phyloP scores from a whole-genome alignment of 2,329 filamentous ascomycete genomes.

The Nemania sp. region DNA sequence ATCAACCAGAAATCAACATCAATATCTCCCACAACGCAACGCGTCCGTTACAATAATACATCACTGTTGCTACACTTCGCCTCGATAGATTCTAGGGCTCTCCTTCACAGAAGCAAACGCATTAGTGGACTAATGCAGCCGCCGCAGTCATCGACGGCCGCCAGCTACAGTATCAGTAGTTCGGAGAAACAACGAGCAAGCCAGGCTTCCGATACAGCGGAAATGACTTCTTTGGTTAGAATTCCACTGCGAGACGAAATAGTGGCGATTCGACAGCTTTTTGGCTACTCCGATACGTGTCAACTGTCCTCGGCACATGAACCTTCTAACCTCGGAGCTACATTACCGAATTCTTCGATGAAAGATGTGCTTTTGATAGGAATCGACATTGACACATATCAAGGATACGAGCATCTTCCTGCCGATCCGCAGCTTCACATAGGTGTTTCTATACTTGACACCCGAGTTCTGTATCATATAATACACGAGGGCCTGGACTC shows the following conservation, averaged over 20 bases:
- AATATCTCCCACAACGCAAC: background rate
- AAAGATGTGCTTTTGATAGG: constrained; percentile 36
- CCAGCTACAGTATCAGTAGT: constrained; percentile 17
- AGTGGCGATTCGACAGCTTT: constrained; percentile 30
- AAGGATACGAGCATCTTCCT: constrained; percentile 31
- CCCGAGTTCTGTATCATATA: constrained; percentile 19
- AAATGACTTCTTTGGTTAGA: constrained; percentile 14
- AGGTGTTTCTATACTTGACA: constrained; percentile 34
- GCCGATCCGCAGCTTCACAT: constrained; percentile 30
- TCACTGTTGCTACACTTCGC: constrained; percentile 19
- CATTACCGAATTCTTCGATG: constrained; percentile 30
- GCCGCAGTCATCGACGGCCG: constrained; percentile 12
- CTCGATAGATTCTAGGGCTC: constrained; percentile 15
- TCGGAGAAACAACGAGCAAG: constrained; percentile 21
- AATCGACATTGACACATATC: constrained; percentile 34
- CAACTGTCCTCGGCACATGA: constrained; percentile 17
- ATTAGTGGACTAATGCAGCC: constrained; percentile 17
- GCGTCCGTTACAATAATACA: constrained; percentile 17
- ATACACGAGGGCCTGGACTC: background rate
- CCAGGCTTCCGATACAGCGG: constrained; percentile 7
- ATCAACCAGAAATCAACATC: constrained; percentile 2
- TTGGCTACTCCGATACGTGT: constrained; percentile 31
- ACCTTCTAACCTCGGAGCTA: constrained; percentile 23
- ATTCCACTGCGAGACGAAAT: constrained; percentile 33
- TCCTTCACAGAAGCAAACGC: constrained; percentile 15